Evolutionary conservation across 495 filamentous ascomycete genomes (phyloP), one percentile per base, ranked within the genome.

Genomic region (Penicillium samsonianum): DNA sequence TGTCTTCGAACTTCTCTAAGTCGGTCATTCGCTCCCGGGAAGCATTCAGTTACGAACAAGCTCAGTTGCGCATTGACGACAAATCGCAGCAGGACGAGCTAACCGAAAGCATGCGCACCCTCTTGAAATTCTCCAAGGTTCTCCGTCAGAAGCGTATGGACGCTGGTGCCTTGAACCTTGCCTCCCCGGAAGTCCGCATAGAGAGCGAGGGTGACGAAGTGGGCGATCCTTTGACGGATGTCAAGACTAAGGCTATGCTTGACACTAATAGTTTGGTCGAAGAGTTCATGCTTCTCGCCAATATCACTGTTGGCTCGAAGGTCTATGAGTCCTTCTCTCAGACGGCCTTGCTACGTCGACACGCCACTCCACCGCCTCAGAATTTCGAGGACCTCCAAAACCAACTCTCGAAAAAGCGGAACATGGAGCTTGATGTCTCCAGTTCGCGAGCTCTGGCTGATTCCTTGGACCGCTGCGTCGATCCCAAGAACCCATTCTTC

Each of bases 211-310:
- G 88, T 11, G 93, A 98, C 64, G 94, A 98, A 69, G 96, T 92
- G 0, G 96, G 92, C 5, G 94, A 97, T 67, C 95, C 94, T 1
- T 86, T 96, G 50, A 71, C 73, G 7, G 95, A 99, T 67, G 88
- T 99, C 59, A 91, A 97, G 77, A 96, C 91, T 1, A 98, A 98
- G 71, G 80, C 90, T 53, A 83, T 89, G 57, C 84, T 98, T n/a
- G 91, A 90, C 65, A 98, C 94, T 53, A 98, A 97, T 78, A 97
- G 92, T 23, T 82, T 98, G 7, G 94, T 98, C 23, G 94, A 98
- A 67, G 94, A 98, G 65, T 98, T 98, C 80, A 98, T 98, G 94
- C 81, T 98, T 65, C 90, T 98, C 67, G 94, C 95, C 78, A 98
- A 98, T 73, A 96, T 90, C 67, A 90, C 85, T 58, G 94, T 98